These are phyloP conservation scores for Russula virescens DNA, from an alignment of 768 basidiomycete species.

Conservation along the genomic window DNA sequence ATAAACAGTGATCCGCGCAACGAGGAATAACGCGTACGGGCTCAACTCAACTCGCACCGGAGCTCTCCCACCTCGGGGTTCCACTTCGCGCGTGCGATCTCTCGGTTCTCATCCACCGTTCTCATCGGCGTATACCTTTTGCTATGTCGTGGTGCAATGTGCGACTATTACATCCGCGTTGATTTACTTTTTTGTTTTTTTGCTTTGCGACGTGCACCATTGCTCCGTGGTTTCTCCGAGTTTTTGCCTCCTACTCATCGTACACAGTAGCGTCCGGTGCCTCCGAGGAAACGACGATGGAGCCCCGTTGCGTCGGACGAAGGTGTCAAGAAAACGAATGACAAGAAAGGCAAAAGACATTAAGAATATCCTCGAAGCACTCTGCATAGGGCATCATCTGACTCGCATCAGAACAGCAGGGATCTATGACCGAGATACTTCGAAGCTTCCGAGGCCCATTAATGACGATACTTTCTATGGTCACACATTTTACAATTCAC, in stretches of 20 bases:
- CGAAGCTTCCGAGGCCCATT: no score
- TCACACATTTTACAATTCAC: no score
- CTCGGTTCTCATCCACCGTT: not conserved
- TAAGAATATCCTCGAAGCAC: no score
- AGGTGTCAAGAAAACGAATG: no score
- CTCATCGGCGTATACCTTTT: not conserved
- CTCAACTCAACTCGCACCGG: not conserved
- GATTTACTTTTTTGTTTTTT: no score
- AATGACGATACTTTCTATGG: no score
- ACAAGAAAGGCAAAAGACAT: no score
- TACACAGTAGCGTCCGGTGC: not conserved
- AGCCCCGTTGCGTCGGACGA: not conserved
- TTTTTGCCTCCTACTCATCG: not conserved
- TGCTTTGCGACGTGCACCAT: not conserved
- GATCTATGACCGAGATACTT: no score
- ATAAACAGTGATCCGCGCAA: not conserved
- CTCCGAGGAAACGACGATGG: not conserved
- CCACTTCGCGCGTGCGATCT: not conserved
- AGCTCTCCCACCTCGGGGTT: not conserved
- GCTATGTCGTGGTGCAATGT: not conserved
- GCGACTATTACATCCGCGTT: no score
- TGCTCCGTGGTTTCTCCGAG: constrained; percentile 9
- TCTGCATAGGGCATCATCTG: no score
- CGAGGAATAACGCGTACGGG: no score
- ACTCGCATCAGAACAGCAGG: no score